Evolutionary conservation across 805 yeast species (phyloP), one percentile per base, ranked within the genome.

Genomic region (Suhomyces kilbournensis): DNA sequence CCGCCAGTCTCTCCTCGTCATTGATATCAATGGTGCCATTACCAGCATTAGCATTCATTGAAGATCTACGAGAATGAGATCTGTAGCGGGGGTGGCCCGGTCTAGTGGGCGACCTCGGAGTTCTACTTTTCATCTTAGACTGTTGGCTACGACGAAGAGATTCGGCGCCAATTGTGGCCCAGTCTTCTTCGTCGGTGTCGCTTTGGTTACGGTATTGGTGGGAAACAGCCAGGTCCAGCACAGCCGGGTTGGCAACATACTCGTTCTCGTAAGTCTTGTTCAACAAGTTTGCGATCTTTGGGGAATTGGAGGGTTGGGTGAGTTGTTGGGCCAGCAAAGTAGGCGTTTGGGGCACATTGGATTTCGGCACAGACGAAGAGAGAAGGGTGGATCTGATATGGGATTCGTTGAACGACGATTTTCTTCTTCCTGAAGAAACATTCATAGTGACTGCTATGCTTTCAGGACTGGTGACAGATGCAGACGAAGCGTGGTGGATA

Each of bases 111-210:
- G 49, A 42, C n/a, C 58, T 50, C 25, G 62, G 45, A 6, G 52
- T 51, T 15, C 38, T 43, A 12, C 51, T 47, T 45, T 49, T 45
- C 49, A 51, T 43, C 22, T 53, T 50, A 43, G 14, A 59, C 60
- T 56, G 58, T n/a, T 32, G 42, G 46, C 47, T 57, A 38, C 61
- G 70, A 45, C 88, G 72, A 51, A 90, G 72, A 43, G 82, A 74
- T 38, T 81, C 85, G 0, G 97, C 91, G 0, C 97, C 97, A 50
- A 92, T 86, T 0, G 90, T 72, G 56, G 85, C 88, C 99, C 99
- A 93, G 69, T 93, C 98, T 69, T 93, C 99, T 64, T 93, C 98
- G 68, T 93, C 99, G 0, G 99, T 93, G 62, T 90, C 96, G 44
- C 84, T 79, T 49, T 68, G 74, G 20, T 61, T 60, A 45, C 42